These are phyloP conservation scores for Podospora sp. DNA, from an alignment of 495 filamentous ascomycete genomes.

Conservation along the genomic window DNA sequence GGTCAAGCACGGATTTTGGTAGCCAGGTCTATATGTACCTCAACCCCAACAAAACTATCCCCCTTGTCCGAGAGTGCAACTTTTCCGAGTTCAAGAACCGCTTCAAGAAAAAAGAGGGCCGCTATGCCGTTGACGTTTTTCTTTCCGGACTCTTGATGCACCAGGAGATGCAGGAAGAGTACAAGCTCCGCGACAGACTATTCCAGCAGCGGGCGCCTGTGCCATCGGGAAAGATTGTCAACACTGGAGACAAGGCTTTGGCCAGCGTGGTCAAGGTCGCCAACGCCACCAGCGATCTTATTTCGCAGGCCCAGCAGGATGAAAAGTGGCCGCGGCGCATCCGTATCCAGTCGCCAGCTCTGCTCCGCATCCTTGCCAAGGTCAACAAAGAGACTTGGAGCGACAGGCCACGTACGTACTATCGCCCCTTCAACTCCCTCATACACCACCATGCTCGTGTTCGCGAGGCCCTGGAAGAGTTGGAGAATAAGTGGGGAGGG, in stretches of 20 bases:
- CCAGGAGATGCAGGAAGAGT: conserved; percentile 38
- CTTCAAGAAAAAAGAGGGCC: conserved; percentile 34
- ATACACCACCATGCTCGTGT: conserved; percentile 34
- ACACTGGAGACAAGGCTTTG: conserved; percentile 27
- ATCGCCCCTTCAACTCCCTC: conserved; percentile 11
- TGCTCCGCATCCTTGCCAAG: conserved; percentile 39
- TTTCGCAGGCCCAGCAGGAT: conserved; percentile 25
- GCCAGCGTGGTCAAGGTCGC: conserved; percentile 19
- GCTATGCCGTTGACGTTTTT: conserved; percentile 39
- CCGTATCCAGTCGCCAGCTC: conserved; percentile 43
- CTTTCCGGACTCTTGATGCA: conserved; percentile 33
- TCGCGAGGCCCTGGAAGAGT: conserved; percentile 10
- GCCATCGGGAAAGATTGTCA: conserved; percentile 26
- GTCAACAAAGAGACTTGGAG: conserved; percentile 35
- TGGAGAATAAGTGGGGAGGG: conserved; percentile 1
- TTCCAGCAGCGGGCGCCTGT: conserved; percentile 4
- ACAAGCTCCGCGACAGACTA: conserved; percentile 23
- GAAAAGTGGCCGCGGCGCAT: conserved; percentile 41
- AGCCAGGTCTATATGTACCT: conserved; percentile 19
- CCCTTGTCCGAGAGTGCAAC: conserved; percentile 33
- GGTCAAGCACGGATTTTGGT: conserved; percentile 6
- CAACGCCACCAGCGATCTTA: conserved; percentile 20
- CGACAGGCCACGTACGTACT: conserved; percentile 17
- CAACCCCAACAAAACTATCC: conserved; percentile 18
- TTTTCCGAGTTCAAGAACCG: conserved; percentile 46